Percentiles rank a stretch among this genome's conserved stretches.
phyloP scores from a whole-genome alignment of 140 eudicot species.

The Ambrosia hybrid region DNA sequence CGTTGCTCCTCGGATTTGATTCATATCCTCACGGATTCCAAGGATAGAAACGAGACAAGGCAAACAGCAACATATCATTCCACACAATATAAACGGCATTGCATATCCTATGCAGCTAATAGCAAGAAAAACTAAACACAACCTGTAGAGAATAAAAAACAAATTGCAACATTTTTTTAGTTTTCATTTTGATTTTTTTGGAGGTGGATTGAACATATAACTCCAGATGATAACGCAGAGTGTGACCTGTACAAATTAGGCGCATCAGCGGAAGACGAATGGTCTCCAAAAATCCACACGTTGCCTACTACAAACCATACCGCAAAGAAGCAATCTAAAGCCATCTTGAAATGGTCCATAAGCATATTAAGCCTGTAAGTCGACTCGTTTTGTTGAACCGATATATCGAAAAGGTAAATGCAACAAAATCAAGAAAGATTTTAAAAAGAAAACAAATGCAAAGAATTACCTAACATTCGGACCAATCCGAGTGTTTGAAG shows the following conservation, averaged over 20 bases:
- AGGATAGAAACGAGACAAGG: slow-evolving; percentile 65
- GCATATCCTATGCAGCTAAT: slow-evolving; percentile 76
- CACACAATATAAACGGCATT: slow-evolving; percentile 76
- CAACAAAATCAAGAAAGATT: slow-evolving; percentile 1
- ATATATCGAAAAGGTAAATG: not conserved
- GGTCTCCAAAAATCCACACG: slow-evolving; percentile 73
- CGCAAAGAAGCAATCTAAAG: slow-evolving; percentile 67
- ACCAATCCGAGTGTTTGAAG: slow-evolving; percentile 33
- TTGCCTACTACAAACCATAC: slow-evolving; percentile 79
- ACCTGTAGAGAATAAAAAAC: slow-evolving; percentile 36
- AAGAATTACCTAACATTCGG: slow-evolving; percentile 42
- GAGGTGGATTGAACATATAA: not conserved
- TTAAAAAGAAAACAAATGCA: not conserved
- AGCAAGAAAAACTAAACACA: slow-evolving; percentile 60
- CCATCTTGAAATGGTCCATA: slow-evolving; percentile 67
- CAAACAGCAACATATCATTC: slow-evolving; percentile 75
- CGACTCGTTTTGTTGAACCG: not conserved
- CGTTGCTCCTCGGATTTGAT: slow-evolving; percentile 57
- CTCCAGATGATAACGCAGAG: not conserved
- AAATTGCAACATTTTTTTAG: not conserved
- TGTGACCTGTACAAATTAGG: slow-evolving; percentile 62
- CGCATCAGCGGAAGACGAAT: slow-evolving; percentile 62
- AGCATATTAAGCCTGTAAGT: slow-evolving; percentile 43
- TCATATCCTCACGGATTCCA: slow-evolving; percentile 62
- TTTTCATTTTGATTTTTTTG: not conserved